Evolutionary conservation across 192 early-diverging fungal species (phyloP).

Genomic region (Coemansia sp.): DNA sequence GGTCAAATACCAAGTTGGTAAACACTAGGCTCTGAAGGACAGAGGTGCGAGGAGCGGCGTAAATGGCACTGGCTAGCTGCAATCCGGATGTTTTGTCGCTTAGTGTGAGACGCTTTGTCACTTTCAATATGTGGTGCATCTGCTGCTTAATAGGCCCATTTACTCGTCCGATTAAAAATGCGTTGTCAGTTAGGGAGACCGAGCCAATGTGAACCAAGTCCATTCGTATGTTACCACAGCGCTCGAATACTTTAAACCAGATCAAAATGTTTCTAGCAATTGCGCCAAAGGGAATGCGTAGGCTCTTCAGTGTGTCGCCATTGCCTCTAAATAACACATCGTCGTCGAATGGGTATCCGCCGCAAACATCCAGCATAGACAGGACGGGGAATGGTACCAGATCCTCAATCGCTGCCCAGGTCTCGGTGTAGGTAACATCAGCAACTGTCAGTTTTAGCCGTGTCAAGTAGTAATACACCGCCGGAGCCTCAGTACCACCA

Average conservation of each 20-base stretch:
- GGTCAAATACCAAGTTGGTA: slow-evolving; percentile 9
- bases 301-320: background rate
- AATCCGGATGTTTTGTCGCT: background rate
- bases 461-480: background rate
- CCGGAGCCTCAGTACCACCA: background rate
- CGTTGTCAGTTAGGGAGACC: background rate
- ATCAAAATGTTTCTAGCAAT: background rate
- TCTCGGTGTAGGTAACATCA: background rate
- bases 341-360: slow-evolving; percentile 5
- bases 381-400: background rate
- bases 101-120: background rate
- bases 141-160: background rate
- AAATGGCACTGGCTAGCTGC: background rate
- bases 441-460: background rate
- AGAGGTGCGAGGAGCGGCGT: background rate
- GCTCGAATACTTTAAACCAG: background rate
- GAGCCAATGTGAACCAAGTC: background rate
- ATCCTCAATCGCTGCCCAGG: background rate
- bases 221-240: background rate
- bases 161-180: background rate
- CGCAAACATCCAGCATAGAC: background rate
- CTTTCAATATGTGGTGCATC: background rate
- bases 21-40: background rate
- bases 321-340: slow-evolving; percentile 4
- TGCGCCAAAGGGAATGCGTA: background rate